Evolutionary conservation across 2,329 filamentous ascomycete species (phyloP).

Genomic region (Diaporthe destruens): DNA sequence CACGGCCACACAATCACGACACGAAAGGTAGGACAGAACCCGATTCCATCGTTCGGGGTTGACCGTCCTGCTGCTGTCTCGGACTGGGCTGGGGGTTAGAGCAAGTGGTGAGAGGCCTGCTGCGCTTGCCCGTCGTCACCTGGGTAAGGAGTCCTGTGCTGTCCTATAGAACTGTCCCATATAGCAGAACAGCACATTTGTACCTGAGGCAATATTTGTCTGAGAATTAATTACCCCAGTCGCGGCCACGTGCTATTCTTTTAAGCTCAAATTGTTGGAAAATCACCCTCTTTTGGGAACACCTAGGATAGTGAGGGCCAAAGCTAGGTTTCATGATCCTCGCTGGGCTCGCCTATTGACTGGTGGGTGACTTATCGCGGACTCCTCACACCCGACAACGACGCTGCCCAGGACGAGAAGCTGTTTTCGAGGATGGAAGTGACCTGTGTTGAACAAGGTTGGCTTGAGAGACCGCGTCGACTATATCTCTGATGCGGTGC

Average conservation of each 20-base stretch:
- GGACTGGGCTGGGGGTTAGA: not conserved
- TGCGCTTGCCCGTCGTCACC: not conserved
- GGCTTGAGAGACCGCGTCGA: too few relatives aligned
- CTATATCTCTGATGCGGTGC: too few relatives aligned
- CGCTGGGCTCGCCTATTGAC: not conserved
- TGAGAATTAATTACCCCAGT: not conserved
- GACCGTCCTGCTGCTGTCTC: constrained; percentile 23
- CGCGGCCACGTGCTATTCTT: constrained; percentile 2
- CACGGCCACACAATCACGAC: constrained; percentile 12
- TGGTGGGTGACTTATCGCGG: not conserved
- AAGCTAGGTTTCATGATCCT: not conserved
- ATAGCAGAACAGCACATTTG: constrained; percentile 10
- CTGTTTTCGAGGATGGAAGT: not conserved
- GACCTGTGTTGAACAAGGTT: not conserved
- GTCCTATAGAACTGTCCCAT: not conserved
- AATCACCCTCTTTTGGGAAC: not conserved
- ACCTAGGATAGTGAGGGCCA: not conserved
- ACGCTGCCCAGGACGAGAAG: too few relatives aligned
- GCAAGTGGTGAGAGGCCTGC: constrained; percentile 8
- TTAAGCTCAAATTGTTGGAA: not conserved
- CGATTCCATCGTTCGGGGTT: constrained; percentile 1
- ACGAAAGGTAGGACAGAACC: not conserved
- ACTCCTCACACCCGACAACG: not conserved
- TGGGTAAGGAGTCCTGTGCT: not conserved
- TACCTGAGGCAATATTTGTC: constrained; percentile 23